Evolutionary conservation across 2,329 filamentous ascomycete species (phyloP).

Genomic region (Amesomyces nigricolor): DNA sequence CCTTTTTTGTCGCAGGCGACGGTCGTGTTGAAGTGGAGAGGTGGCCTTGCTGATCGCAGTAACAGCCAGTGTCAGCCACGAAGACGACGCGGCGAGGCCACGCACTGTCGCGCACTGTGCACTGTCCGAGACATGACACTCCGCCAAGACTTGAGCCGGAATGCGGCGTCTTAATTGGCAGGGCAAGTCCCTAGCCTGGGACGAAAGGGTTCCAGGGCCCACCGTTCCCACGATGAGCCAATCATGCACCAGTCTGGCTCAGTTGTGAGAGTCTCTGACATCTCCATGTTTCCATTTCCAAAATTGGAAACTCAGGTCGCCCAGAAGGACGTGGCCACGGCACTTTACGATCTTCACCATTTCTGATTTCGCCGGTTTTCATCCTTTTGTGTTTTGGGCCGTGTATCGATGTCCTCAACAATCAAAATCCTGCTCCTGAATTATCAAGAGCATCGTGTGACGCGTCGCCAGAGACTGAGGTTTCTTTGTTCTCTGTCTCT

Average conservation of each 20-base stretch:
- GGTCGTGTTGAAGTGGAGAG: slow-evolving; percentile 7
- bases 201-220: no score
- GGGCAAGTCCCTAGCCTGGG: background rate
- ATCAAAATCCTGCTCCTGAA: no score
- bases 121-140: background rate
- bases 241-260: background rate
- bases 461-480: no score
- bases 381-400: no score
- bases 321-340: no score
- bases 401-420: no score
- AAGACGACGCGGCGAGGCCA: background rate
- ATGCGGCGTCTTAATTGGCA: slow-evolving; percentile 8
- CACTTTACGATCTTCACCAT: no score
- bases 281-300: background rate
- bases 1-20: background rate
- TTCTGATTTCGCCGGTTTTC: no score
- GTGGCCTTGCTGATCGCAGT: slow-evolving; percentile 11
- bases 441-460: no score
- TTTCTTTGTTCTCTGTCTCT: no score
- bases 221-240: background rate
- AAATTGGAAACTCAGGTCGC: no score
- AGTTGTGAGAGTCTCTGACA: background rate
- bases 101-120: background rate
- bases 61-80: background rate
- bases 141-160: background rate